Percentiles rank a stretch among this genome's conserved stretches.
These are phyloP conservation scores for Claviceps quebecensis DNA, from an alignment of 2,329 filamentous ascomycete genomes.

Conservation along the genomic window DNA sequence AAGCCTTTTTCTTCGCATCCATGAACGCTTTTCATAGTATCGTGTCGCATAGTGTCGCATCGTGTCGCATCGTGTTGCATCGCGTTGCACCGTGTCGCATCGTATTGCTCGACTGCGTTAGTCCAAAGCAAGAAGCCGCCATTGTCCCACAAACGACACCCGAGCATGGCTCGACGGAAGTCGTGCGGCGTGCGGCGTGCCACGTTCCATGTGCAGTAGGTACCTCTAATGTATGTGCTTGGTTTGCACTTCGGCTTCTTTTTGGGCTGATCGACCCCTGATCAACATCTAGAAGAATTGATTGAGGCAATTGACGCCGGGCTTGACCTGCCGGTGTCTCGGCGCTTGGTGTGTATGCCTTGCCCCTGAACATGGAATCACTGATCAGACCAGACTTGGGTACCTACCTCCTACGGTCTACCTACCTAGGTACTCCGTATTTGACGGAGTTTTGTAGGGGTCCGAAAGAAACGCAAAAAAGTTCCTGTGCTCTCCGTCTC, in stretches of 20 bases:
- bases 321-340: background rate
- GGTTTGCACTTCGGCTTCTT: background rate
- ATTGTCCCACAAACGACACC: background rate
- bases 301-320: background rate
- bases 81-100: background rate
- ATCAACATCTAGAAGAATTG: background rate
- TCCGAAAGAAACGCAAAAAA: too few relatives aligned
- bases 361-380: too few relatives aligned
- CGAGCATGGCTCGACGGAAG: background rate
- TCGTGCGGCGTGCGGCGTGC: too few relatives aligned
- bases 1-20: background rate
- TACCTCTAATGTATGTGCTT: background rate
- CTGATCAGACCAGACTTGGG: too few relatives aligned
- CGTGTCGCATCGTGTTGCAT: background rate
- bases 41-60: background rate
- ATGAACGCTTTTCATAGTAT: background rate
- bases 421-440: too few relatives aligned
- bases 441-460: too few relatives aligned
- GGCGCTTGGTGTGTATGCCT: background rate
- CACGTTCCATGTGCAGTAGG: background rate
- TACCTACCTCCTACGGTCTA: too few relatives aligned
- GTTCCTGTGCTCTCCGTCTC: too few relatives aligned
- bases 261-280: background rate
- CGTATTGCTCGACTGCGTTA: background rate
- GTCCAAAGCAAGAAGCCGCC: background rate